Evolutionary conservation across 2,329 filamentous ascomycete genomes (phyloP), one percentile per base, ranked within the genome.

Genomic region (Aurifilum marmelostoma): DNA sequence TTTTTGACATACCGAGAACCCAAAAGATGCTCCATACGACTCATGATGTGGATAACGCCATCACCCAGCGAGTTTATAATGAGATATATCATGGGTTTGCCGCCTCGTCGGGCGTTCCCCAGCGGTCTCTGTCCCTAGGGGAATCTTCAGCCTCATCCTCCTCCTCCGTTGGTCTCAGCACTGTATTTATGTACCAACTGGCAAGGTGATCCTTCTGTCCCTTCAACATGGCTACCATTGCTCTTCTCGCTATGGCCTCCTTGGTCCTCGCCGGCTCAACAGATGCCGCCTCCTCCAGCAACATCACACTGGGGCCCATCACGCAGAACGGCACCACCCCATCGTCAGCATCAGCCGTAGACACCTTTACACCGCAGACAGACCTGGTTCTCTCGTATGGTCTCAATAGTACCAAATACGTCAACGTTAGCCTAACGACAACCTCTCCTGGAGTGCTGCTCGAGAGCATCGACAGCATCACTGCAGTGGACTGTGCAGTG

Each of bases 381-480:
- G 63, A 69, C 7, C 64, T 69, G 8, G n/a, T 41, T 2, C 60
- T 69, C 6, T 14, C 41, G 52, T 69, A 69, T n/a, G 68, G 68
- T 6, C 59, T 69, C 1, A 54, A 67, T 27, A 60, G 43, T 14
- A 61, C 59, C 2, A 39, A 61, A n/a, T 66, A 60, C 16, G 68
- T 69, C 60, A 69, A 69, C 34, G n/a, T 69, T 9, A 63, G 59
- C 24, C 16, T 69, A 34, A 67, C 52, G 6, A 65, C 63, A 5
- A 65, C 34, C 3, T 59, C 62, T 1, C 58, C 64, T n/a, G 58
- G 64, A 52, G 62, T 69, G 6, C 60, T 69, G 4, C 68, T 69
- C 2, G 68, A 69, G n/a, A 58, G 59, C 32, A 69, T 69, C 39
- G n/a, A 37, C 7, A 63, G 62, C 21, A 39, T 69, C 24, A 52